phyloP scores from a whole-genome alignment of 805 yeast genomes.

The Lipomyces spencermartinsiae region DNA sequence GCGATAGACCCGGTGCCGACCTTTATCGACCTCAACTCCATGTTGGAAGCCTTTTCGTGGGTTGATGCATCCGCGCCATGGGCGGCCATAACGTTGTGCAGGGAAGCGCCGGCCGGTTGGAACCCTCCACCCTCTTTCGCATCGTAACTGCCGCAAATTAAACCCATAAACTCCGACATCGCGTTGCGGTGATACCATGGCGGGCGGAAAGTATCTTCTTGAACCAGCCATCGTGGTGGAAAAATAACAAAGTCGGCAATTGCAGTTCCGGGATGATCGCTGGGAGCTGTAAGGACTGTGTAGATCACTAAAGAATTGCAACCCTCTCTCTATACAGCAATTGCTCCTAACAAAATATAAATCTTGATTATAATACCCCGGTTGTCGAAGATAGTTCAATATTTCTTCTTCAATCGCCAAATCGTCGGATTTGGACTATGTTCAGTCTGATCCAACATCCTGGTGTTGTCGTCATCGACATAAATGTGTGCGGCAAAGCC shows the following conservation, averaged over 20 bases:
- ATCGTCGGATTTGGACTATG: too few species aligned
- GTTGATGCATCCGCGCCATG: constrained; percentile 43
- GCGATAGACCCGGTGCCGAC: constrained; percentile 43
- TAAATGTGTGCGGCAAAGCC: too few species aligned
- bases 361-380: too few species aligned
- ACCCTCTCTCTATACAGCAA: too few species aligned
- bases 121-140: constrained; percentile 40
- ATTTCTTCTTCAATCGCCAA: too few species aligned
- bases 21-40: constrained; percentile 35
- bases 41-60: constrained; percentile 38
- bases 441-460: too few species aligned
- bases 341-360: too few species aligned
- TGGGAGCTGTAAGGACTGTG: constrained; percentile 25
- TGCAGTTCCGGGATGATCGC: constrained; percentile 40
- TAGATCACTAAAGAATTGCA: too few species aligned
- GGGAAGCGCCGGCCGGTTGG: constrained; percentile 44
- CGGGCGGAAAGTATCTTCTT: constrained; percentile 43
- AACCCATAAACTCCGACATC: constrained; percentile 43
- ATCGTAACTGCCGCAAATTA: constrained; percentile 25
- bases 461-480: too few species aligned
- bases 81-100: constrained; percentile 42
- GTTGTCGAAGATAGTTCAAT: too few species aligned
- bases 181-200: constrained; percentile 44
- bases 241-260: constrained; percentile 43
- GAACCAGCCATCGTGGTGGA: constrained; percentile 44